A percentile compares a stretch with the other conserved stretches of the same genome.
These are phyloP conservation scores for Drechslerella coelobrocha DNA, from an alignment of 2,329 filamentous ascomycete species.

Conservation along the genomic window DNA sequence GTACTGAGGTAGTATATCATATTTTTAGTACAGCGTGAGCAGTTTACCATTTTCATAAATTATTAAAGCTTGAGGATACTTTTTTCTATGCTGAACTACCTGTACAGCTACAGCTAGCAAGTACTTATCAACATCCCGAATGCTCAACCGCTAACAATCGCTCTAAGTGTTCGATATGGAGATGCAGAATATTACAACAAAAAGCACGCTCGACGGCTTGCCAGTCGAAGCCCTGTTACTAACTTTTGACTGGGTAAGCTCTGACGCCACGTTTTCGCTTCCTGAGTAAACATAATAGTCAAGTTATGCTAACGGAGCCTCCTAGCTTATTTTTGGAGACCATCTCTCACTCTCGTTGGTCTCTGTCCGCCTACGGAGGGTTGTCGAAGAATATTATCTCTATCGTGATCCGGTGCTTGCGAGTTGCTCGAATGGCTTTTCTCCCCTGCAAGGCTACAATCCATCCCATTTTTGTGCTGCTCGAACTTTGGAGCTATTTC, in stretches of 20 bases:
- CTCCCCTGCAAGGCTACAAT: conserved; percentile 1
- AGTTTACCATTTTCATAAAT: neutral
- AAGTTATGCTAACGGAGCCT: neutral
- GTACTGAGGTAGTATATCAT: neutral
- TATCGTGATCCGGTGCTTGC: conserved; percentile 14
- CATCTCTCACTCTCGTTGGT: conserved; percentile 12
- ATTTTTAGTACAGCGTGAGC: neutral
- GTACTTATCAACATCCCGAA: neutral
- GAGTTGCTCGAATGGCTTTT: conserved; percentile 9
- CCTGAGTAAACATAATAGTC: neutral
- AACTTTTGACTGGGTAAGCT: conserved; percentile 7
- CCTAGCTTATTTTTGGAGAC: conserved; percentile 8
- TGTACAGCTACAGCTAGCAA: conserved; percentile 6
- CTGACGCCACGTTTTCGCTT: neutral
- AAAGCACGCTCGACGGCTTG: conserved; percentile 10
- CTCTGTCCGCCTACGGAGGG: neutral
- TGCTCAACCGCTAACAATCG: neutral
- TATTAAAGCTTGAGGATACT: conserved; percentile 9
- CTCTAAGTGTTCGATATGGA: conserved; percentile 1
- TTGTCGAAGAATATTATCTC: conserved; percentile 2
- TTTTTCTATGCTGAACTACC: conserved; percentile 9
- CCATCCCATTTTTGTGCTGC: conserved; percentile 5
- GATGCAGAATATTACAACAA: neutral
- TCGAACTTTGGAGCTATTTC: conserved; percentile 14
- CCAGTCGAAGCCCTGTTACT: conserved; percentile 9